phyloP scores from a whole-genome alignment of 176 grass and related monocot species.

The Ensete glaucum region DNA sequence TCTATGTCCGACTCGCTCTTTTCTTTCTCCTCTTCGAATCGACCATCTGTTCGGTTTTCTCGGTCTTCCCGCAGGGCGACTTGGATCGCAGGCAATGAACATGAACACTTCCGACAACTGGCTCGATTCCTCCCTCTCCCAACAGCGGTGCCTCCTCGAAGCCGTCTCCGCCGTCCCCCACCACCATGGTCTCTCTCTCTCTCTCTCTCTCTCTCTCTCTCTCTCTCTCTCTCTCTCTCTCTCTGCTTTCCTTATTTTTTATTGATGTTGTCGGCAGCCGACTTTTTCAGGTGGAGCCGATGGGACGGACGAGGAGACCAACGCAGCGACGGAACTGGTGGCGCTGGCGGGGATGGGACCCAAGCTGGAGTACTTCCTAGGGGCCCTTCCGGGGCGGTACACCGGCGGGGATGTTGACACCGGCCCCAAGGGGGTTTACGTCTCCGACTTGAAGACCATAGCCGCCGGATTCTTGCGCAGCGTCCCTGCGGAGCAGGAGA shows the following conservation, averaged over 20 bases:
- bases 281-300: constrained; percentile 16
- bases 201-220: not conserved
- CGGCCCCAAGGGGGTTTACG: constrained; percentile 30
- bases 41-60: constrained; percentile 3
- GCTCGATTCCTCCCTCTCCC: constrained; percentile 65
- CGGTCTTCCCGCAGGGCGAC: not conserved
- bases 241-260: not conserved
- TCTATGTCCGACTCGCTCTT: constrained; percentile 32
- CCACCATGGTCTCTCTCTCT: constrained; percentile 11
- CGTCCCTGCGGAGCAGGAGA: constrained; percentile 2
- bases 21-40: not conserved
- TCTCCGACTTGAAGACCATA: constrained; percentile 47
- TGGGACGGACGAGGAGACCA: constrained; percentile 41
- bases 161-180: constrained; percentile 24
- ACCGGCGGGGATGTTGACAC: not conserved
- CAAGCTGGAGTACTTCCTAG: constrained; percentile 69
- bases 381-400: not conserved
- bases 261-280: not conserved
- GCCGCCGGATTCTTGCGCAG: not conserved
- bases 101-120: constrained; percentile 64
- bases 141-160: constrained; percentile 1
- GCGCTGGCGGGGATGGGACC: constrained; percentile 34
- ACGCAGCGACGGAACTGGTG: constrained; percentile 43
- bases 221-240: no score
- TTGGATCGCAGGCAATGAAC: constrained; percentile 24